Percentiles rank a stretch among this genome's conserved stretches.
phyloP scores from a whole-genome alignment of 257 asterid genomes.

The Schizonepeta tenuifolia region DNA sequence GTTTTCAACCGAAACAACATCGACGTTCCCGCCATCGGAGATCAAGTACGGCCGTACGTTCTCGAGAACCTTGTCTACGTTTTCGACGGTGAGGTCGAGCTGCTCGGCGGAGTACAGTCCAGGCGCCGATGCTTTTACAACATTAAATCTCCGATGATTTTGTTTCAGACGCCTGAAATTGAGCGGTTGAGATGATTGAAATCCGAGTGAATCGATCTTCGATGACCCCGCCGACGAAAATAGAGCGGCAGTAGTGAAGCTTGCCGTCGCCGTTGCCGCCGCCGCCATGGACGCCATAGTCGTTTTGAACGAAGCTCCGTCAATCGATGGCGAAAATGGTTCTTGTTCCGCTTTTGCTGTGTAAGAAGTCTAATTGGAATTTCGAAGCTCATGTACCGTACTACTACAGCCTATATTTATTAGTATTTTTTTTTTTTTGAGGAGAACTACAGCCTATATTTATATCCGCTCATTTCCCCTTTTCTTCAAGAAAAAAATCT shows the following conservation, averaged over 20 bases:
- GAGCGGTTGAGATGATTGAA: constrained; percentile 23
- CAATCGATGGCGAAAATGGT: constrained; percentile 20
- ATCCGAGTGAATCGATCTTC: constrained; percentile 24
- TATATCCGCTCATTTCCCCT: not conserved
- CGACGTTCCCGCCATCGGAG: constrained; percentile 90
- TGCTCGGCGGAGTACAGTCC: constrained; percentile 80
- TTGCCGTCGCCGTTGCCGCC: constrained; percentile 36
- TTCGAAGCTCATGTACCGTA: no score
- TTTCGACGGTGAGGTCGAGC: constrained; percentile 70
- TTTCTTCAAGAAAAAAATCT: no score
- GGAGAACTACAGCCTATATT: not conserved
- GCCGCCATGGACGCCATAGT: constrained; percentile 48
- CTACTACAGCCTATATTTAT: no score
- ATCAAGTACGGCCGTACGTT: constrained; percentile 90
- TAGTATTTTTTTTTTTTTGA: no score
- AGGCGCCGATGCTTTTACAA: constrained; percentile 48
- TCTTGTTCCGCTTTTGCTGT: not conserved
- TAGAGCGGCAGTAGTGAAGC: constrained; percentile 23
- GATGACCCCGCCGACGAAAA: constrained; percentile 15
- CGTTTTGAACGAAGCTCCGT: constrained; percentile 25
- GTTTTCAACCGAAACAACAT: constrained; percentile 76
- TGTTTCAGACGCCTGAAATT: constrained; percentile 30
- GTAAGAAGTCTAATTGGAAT: not conserved
- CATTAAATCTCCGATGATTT: constrained; percentile 27
- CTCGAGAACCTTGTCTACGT: constrained; percentile 86